A percentile compares a stretch with the other conserved stretches of the same genome.
Conservation (phyloP, 192 early-diverging fungal genomes). For the Coemansia pectinata region DNA sequence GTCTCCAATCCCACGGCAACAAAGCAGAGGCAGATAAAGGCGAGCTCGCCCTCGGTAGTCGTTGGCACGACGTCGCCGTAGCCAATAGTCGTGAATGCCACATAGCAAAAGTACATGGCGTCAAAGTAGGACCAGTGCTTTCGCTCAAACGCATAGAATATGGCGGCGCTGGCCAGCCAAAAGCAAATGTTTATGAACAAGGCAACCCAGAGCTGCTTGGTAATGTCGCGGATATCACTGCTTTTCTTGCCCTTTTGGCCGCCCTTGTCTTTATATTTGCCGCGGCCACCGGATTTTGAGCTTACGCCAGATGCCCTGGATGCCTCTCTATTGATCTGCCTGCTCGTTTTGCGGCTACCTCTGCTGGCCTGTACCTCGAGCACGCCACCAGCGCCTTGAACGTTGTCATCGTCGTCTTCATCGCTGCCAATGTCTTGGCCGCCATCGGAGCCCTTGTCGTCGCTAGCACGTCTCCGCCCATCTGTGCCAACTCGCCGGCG, state of each 20-base stretch:
- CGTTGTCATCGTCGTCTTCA: neutral
- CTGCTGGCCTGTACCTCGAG: neutral
- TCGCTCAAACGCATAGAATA: slow-evolving; percentile 43
- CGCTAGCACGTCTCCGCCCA: neutral
- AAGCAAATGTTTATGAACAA: slow-evolving; percentile 40
- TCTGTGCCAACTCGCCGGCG: slow-evolving; percentile 11
- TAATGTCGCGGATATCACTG: slow-evolving; percentile 10
- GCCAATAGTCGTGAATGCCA: slow-evolving; percentile 57
- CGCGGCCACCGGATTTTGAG: neutral
- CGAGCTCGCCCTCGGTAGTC: slow-evolving; percentile 40
- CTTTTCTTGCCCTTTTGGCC: neutral
- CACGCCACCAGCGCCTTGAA: slow-evolving; percentile 3
- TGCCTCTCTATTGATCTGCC: neutral
- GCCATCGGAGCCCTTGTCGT: neutral
- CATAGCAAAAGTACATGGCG: slow-evolving; percentile 55
- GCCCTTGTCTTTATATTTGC: neutral
- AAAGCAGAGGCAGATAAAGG: slow-evolving; percentile 53
- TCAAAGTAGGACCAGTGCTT: slow-evolving; percentile 48
- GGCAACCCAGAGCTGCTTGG: slow-evolving; percentile 44
- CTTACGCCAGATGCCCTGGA: slow-evolving; percentile 3
- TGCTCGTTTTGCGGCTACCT: neutral
- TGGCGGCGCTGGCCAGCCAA: slow-evolving; percentile 38
- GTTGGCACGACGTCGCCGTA: slow-evolving; percentile 49
- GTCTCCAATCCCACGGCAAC: slow-evolving; percentile 54
- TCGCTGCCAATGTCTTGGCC: neutral